Percentiles rank a stretch among this genome's conserved stretches.
phyloP scores from a whole-genome alignment of 2,329 filamentous ascomycete genomes.

The Monilinia aucupariae region DNA sequence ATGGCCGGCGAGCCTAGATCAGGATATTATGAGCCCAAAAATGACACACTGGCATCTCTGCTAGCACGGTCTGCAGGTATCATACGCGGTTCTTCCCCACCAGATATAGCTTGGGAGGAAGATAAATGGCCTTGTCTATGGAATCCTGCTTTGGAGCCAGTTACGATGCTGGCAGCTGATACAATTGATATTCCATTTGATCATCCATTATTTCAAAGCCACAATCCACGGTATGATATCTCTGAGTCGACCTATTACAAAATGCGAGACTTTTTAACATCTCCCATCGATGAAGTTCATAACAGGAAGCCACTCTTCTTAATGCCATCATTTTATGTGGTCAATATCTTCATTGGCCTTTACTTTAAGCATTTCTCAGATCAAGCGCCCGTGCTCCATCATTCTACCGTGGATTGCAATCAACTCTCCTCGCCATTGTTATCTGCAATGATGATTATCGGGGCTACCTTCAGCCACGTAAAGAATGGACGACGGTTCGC shows the following conservation, averaged over 20 bases:
- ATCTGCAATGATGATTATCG: constrained; percentile 26
- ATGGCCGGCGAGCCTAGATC: not conserved
- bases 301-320: constrained; percentile 15
- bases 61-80: constrained; percentile 8
- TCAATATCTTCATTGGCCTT: constrained; percentile 29
- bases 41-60: not conserved
- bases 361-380: constrained; percentile 29
- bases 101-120: constrained; percentile 23
- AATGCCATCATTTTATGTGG: constrained; percentile 23
- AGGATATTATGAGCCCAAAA: not conserved
- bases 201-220: constrained; percentile 22
- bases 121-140: constrained; percentile 29
- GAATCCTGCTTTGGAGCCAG: constrained; percentile 21
- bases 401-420: constrained; percentile 27
- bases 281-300: not conserved
- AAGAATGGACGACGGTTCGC: constrained; percentile 27
- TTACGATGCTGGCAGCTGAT: constrained; percentile 19
- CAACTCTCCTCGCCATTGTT: constrained; percentile 28
- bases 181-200: constrained; percentile 21
- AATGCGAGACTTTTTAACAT: constrained; percentile 5
- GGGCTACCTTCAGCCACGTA: constrained; percentile 26
- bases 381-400: constrained; percentile 30
- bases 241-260: constrained; percentile 21
- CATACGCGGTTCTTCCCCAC: constrained; percentile 20
- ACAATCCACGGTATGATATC: constrained; percentile 27